Evolutionary conservation across 2,329 filamentous ascomycete genomes (phyloP), one percentile per base, ranked within the genome.

Genomic region (Clarireedia homoeocarpa): DNA sequence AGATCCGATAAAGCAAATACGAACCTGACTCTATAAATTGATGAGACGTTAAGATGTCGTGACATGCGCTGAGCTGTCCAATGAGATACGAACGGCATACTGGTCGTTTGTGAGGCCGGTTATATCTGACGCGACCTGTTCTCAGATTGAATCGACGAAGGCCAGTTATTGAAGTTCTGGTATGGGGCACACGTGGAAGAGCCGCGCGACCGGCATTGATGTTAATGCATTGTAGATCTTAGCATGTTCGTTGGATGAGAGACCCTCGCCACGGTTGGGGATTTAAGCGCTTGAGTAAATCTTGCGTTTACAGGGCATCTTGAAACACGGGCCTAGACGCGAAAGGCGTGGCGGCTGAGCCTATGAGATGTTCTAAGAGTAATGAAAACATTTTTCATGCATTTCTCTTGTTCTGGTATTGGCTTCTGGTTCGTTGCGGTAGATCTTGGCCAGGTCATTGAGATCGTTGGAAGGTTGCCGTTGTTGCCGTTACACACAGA

Each of bases 61-160:
- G 60, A 59, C 61, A 66, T 53, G 51, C 67, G 67, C 67, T 68
- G 64, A 46, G 49, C 34, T 60, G 61, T 56, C 67, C 66, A 68
- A 69, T 69, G 27, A 56, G 62, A 63, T 39, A 36, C 14, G 40
- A 52, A 30, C 57, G 58, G 48, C 36, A 30, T 38, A 23, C 30
- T 48, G 23, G 23, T 50, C 47, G n/a, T 46, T 51, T 59, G 59
- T 47, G 44, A 59, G 56, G 63, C 63, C 62, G 64, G 34, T 34
- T 6, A 17, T 39, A 36, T 39, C 23, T 45, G 9, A 14, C 47
- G 20, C 30, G 30, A 34, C 36, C 38, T 44, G 42, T 44, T 52
- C 24, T 52, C 24, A 46, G 14, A 10, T 30, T 38, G 23, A 56
- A 47, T 30, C 9, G 24, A 38, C 24, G 24, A n/a, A 34, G 34